Base-by-base conservation (phyloP, 2,329 filamentous ascomycete genomes). In the Fusarium devonianum region DNA sequence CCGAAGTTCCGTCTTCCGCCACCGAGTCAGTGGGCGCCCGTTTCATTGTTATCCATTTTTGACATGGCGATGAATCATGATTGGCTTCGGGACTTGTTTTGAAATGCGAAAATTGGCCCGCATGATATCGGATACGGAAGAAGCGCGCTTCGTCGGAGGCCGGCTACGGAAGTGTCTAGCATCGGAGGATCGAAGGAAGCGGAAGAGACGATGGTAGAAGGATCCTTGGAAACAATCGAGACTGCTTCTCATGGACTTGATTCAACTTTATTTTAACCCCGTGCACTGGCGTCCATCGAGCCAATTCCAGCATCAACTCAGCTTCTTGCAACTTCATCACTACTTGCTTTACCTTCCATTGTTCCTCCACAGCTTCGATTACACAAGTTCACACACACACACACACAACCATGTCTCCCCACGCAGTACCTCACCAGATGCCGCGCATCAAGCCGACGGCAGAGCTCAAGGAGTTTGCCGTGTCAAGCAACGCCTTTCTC, bases 401-500 rank as follows among this genome's bases (percentile, higher is more conserved):
- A 5, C 11, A 12, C 23, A n/a, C 23, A 26, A 59, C 33, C 16
- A 78, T 78, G 75, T 76, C 75, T 51, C 75, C 75, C 25, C 75
- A 77, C 63, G 74, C 73, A 7, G 57, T 76, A 12, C 46, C 55
- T 4, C 46, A 57, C 13, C 49, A 60, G 14, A 30, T 55, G 5
- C 48, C 60, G 0, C 37, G 44, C 11, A 48, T 50, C 26, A 56
- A 63, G 47, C 51, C 52, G 22, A 51, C 60, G 0, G 44, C 65
- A 9, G 67, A 73, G 34, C 53, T 76, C 13, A 53, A 60, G 21
- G 67, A 69, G 33, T 78, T 72, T 37, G 65, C 66, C 16, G 66
- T 79, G 18, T 73, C 75, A 3, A 69, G 77, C 16, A 83, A 90
- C 70, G 92, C 90, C 26, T 96, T 96, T 68, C 81, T 96, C 5